Evolutionary conservation across 805 yeast species (phyloP), one percentile per base, ranked within the genome.

Genomic region (Starmerella scarabaei): DNA sequence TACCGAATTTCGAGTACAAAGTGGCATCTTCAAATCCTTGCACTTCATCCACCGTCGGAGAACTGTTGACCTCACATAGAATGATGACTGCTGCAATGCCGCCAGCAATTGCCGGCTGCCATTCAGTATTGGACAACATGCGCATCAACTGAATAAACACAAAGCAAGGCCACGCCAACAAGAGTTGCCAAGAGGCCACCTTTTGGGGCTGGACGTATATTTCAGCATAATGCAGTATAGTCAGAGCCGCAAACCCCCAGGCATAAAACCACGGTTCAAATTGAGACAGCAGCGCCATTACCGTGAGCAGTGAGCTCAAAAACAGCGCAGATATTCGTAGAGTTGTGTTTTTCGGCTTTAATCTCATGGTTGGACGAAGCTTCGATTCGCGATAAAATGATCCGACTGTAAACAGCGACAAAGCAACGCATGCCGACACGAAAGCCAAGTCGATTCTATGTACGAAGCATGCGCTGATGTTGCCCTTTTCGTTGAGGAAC

Each of bases 101-200:
- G 9, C 12, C 18, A 4, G 5, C n/a, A 9, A 20, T 21, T 12
- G 20, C 24, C 17, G 11, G 16, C 5, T 5, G 5, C 12, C 27
- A 12, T 12, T 32, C 11, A n/a, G 9, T 7, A 15, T 7, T 14
- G 5, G 5, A 5, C 6, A 32, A n/a, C 15, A 21, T 9, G 8
- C 35, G 35, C 8, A 32, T 7, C 14, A 21, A 5, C 17, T 32
- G 35, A 5, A 20, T n/a, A 17, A 16, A 20, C 11, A 17, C 20
- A 18, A 24, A 35, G 11, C 7, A 16, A 5, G 37, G 27, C 38
- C 38, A 39, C 24, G 21, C 27, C 6, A 35, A 14, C 21, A 39
- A 32, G 8, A 39, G 35, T 28, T 30, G 34, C 24, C 38, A 29
- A 7, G 38, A 30, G 4, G 42, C 35, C 16, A 35, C 38, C 18